Evolutionary conservation across 169 alveolate genomes (phyloP).

Genomic region (Eimeria acervulina): DNA sequence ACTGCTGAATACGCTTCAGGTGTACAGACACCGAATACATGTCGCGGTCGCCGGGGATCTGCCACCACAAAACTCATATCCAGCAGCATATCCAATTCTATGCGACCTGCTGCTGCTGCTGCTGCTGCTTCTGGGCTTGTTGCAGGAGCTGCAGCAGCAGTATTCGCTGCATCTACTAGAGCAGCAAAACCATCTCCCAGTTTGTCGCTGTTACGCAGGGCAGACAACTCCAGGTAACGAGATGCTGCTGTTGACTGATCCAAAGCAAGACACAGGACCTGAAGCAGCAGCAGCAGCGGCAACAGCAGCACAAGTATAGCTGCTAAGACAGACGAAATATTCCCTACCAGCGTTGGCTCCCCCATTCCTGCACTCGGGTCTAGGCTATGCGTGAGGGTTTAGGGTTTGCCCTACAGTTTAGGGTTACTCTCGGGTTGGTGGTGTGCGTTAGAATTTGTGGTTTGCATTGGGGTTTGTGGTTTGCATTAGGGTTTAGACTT

Average conservation of each 20-base stretch:
- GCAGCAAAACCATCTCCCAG: conserved; percentile 39
- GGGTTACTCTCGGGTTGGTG: neutral
- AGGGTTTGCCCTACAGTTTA: too few species aligned
- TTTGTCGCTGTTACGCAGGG: neutral
- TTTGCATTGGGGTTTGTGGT: neutral
- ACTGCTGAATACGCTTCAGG: conserved; percentile 50
- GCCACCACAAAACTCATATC: conserved; percentile 52
- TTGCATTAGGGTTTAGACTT: neutral
- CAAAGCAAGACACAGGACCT: neutral
- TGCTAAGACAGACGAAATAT: too few species aligned
- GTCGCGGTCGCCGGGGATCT: neutral
- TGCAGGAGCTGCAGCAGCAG: conserved; percentile 25
- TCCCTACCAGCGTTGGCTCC: neutral
- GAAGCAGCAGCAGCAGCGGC: conserved; percentile 32
- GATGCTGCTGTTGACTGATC: neutral
- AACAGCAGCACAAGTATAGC: neutral
- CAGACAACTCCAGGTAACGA: neutral
- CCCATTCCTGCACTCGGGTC: too few species aligned
- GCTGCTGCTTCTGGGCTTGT: too few species aligned
- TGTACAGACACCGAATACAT: conserved; percentile 36
- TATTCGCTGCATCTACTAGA: neutral
- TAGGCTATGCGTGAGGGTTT: too few species aligned
- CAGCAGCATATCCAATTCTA: conserved; percentile 22
- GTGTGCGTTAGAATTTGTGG: neutral
- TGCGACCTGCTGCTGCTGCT: neutral